A percentile compares a stretch with the other conserved stretches of the same genome.
phyloP scores from a whole-genome alignment of 148 eudicot species.

The Vaccinium myrtillus region DNA sequence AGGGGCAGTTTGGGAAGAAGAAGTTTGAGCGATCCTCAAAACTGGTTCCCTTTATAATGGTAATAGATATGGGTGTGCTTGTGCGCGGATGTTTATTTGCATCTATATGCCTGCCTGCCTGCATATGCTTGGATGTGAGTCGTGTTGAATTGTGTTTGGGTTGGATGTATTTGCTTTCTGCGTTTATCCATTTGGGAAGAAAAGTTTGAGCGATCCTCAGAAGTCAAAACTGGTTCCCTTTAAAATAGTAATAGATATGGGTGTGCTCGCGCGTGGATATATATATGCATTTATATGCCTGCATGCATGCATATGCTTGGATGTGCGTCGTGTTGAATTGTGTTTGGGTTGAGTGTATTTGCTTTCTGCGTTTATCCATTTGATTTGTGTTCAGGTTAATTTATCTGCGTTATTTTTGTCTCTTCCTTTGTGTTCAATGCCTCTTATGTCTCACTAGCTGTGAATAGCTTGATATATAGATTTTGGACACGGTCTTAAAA shows the following conservation, averaged over 20 bases:
- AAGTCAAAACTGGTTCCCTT: not conserved
- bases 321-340: constrained; percentile 2
- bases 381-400: not conserved
- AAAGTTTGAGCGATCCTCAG: not conserved
- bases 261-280: not conserved
- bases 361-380: not conserved
- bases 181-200: not conserved
- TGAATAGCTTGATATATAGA: not conserved
- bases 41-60: not conserved
- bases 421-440: not conserved
- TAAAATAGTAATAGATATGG: not conserved
- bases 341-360: not conserved
- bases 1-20: not conserved
- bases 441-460: not conserved
- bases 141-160: not conserved
- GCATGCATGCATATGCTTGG: not conserved
- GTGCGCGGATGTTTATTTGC: not conserved
- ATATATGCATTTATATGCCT: not conserved
- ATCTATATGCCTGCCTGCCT: not conserved
- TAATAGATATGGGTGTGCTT: not conserved
- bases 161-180: not conserved
- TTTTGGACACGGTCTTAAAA: not conserved
- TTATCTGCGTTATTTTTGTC: not conserved
- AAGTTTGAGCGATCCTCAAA: not conserved
- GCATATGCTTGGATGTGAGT: not conserved